Base-by-base conservation (phyloP, 1,284 basidiomycete species). In the Trichosporon ovoides region DNA sequence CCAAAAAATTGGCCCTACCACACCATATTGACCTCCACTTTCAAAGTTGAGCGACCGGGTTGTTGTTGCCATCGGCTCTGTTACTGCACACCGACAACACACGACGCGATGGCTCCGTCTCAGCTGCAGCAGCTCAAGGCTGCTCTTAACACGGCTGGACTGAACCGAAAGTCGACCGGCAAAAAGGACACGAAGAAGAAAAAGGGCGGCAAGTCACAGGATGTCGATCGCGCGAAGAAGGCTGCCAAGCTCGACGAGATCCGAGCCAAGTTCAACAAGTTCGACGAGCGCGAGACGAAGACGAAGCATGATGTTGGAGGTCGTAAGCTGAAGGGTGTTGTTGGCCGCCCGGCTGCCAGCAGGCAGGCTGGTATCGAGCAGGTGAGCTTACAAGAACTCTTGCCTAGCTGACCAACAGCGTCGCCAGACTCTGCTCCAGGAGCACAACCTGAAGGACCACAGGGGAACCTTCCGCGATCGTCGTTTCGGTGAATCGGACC, bases 401-500 rank as follows among this genome's bases (percentile, higher is more conserved):
- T 2, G 13, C 14, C 14, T 5, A 31, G 24, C 43, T 48, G 5
- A 38, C 36, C 2, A 12, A 13, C 62, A 94, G 91, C 81, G 92
- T 48, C 89, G 87, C 74, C 88, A 89, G 79, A 89, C 87, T 0
- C 80, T 98, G 20, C 79, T 98, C 46, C 93, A 93, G 55, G 93
- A 98, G 78, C 80, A 80, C 66, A 72, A 81, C 55, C 86, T 85
- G 33, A 84, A 91, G 54, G 84, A 83, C 51, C 87, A 87, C 65
- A 85, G 87, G 13, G 93, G 94, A 11, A 89, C 91, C 5, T 88
- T 99, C 64, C 80, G 95, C 55, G 96, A 99, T 77, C 84, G 91
- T 56, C 87, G 96, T 38, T 97, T 98, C 69, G 96, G 96, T 78
- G 96, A 98, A 83, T 87, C 89, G 68, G 87, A 98, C 68, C 86